Conservation (phyloP, 176 grass and related monocot genomes). For the Poa annua region DNA sequence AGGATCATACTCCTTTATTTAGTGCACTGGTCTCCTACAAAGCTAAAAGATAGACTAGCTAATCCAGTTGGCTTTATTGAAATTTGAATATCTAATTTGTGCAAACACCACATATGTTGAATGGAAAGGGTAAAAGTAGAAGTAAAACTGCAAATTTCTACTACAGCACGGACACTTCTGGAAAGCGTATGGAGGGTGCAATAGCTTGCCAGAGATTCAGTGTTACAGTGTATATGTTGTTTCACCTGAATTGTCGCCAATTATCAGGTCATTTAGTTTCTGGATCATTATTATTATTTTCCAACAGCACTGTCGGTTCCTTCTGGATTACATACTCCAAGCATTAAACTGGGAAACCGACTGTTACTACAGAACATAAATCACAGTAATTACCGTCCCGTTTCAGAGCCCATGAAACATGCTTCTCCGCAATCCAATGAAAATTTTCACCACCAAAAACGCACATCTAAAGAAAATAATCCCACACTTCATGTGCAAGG, state of each 20-base stretch:
- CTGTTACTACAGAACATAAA: neutral
- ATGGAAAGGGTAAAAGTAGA: neutral
- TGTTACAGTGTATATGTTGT: neutral
- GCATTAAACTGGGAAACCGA: neutral
- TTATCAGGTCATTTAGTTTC: neutral
- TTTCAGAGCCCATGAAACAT: neutral
- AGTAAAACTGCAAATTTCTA: neutral
- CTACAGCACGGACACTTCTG: neutral
- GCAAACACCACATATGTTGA: neutral
- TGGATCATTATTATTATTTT: neutral
- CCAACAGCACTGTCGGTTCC: no score
- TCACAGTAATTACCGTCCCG: no score
- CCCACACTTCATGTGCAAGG: neutral
- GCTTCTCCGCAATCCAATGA: neutral
- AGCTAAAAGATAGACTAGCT: neutral
- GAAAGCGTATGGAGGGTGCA: neutral
- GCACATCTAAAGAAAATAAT: neutral
- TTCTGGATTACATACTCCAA: neutral
- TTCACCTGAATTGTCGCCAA: neutral
- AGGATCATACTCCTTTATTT: constrained; percentile 3
- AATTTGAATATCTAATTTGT: neutral
- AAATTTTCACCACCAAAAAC: neutral
- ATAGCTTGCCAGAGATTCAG: neutral
- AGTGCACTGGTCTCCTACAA: neutral
- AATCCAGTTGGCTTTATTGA: neutral